phyloP scores from a whole-genome alignment of 352 stramenopile species.

The Aphanomyces invadans region DNA sequence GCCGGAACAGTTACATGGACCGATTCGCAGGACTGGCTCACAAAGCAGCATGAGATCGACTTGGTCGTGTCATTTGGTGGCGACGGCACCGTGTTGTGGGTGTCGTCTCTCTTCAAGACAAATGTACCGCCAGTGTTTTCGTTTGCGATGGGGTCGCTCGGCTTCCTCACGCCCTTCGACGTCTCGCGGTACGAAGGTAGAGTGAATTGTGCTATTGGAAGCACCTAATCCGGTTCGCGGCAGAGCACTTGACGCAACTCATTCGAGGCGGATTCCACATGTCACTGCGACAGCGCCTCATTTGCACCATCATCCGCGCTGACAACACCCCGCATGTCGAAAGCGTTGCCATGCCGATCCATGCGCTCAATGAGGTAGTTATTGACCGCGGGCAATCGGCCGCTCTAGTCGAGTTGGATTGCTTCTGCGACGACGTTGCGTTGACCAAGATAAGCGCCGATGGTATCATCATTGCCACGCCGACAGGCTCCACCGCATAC shows the following conservation, averaged over 20 bases:
- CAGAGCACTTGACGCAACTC: conserved; percentile 61
- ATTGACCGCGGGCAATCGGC: conserved; percentile 90
- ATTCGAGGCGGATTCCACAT: conserved; percentile 81
- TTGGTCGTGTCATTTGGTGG: conserved; percentile 92
- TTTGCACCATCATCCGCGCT: conserved; percentile 59
- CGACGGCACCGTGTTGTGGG: conserved; percentile 90
- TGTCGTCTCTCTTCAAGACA: conserved; percentile 80
- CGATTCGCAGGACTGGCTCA: conserved; percentile 49
- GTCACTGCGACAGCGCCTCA: conserved; percentile 66
- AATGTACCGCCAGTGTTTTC: conserved; percentile 93
- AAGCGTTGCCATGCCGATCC: conserved; percentile 41
- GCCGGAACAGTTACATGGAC: conserved; percentile 54
- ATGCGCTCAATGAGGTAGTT: conserved; percentile 98
- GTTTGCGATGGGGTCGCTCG: conserved; percentile 92
- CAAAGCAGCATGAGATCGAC: conserved; percentile 76
- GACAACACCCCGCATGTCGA: conserved; percentile 42
- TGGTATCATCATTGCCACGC: conserved; percentile 98
- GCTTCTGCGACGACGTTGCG: conserved; percentile 94
- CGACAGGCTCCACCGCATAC: conserved; percentile 97
- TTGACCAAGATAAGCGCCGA: conserved; percentile 94
- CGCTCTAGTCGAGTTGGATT: conserved; percentile 93
- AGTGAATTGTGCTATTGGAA: too few species aligned
- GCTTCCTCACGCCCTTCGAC: conserved; percentile 95
- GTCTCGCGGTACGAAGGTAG: conserved; percentile 42
- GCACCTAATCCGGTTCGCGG: too few species aligned